These are phyloP conservation scores for Naganishia albida DNA, from an alignment of 1,284 basidiomycete species.

Conservation along the genomic window DNA sequence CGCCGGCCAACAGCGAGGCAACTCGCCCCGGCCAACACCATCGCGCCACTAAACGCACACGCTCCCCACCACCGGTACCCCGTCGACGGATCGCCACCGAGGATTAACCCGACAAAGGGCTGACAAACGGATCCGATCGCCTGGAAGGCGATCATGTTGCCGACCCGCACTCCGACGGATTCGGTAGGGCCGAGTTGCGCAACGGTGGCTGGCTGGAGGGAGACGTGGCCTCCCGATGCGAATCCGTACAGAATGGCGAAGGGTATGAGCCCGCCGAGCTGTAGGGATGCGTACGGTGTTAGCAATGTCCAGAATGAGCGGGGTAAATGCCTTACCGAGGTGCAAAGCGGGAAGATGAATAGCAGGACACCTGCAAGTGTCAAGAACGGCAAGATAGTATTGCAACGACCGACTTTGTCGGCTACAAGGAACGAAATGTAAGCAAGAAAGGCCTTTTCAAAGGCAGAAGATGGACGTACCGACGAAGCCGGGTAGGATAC, in stretches of 20 bases:
- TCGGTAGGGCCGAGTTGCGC: constrained; percentile 26
- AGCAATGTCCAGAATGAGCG: neutral
- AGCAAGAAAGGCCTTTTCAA: neutral
- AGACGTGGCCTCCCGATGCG: constrained; percentile 20
- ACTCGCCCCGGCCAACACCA: constrained; percentile 13
- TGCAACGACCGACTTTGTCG: constrained; percentile 23
- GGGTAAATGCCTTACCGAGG: constrained; percentile 4
- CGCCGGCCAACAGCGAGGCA: constrained; percentile 2
- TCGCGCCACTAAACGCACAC: constrained; percentile 15
- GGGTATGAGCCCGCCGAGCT: constrained; percentile 27
- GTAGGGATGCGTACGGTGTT: neutral
- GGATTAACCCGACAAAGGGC: constrained; percentile 19
- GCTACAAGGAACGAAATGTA: neutral
- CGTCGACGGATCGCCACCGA: constrained; percentile 16
- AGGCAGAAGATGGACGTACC: neutral
- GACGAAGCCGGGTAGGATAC: constrained; percentile 25
- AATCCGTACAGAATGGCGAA: constrained; percentile 28
- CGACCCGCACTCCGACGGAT: constrained; percentile 19
- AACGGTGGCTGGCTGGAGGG: constrained; percentile 13
- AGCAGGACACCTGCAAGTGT: constrained; percentile 18
- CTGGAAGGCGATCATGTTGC: constrained; percentile 27
- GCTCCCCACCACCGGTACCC: constrained; percentile 28
- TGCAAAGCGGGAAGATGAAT: constrained; percentile 27
- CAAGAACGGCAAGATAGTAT: constrained; percentile 25
- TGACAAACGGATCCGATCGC: constrained; percentile 22